A percentile compares a stretch with the other conserved stretches of the same genome.
phyloP scores from a whole-genome alignment of 2,329 filamentous ascomycete genomes.

The Trichoderma sp. region DNA sequence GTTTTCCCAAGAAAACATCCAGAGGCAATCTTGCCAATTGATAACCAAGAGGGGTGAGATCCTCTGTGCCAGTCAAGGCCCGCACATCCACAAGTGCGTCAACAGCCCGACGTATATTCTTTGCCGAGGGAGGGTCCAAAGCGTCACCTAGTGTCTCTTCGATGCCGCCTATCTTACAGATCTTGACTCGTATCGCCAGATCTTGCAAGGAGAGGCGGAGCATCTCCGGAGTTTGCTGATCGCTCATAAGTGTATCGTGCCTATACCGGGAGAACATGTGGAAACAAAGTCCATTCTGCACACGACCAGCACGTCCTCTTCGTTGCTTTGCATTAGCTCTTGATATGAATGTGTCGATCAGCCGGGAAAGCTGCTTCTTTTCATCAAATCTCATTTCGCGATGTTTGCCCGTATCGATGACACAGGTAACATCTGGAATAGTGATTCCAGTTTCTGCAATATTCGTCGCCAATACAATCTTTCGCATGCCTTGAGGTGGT shows the following conservation, averaged over 20 bases:
- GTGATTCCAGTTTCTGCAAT: constrained; percentile 99
- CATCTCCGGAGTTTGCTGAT: constrained; percentile 96
- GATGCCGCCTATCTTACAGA: constrained; percentile 91
- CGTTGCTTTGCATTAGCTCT: constrained; percentile 94
- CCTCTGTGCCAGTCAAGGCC: constrained; percentile 76
- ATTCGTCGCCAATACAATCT: constrained; percentile 95
- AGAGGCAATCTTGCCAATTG: constrained; percentile 87
- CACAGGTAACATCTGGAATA: constrained; percentile 95
- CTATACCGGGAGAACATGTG: constrained; percentile 90
- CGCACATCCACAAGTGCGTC: constrained; percentile 92
- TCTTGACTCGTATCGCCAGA: constrained; percentile 92
- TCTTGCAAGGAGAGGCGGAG: constrained; percentile 91
- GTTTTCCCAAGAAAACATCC: constrained; percentile 91
- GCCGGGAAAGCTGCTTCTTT: constrained; percentile 79
- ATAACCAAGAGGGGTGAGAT: constrained; percentile 79
- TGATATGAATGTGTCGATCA: constrained; percentile 94
- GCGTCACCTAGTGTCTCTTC: constrained; percentile 86
- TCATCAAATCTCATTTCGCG: constrained; percentile 98
- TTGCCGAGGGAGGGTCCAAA: constrained; percentile 82
- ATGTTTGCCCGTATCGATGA: constrained; percentile 95
- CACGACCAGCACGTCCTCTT: constrained; percentile 88
- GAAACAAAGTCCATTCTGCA: constrained; percentile 92
- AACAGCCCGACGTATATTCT: constrained; percentile 89
- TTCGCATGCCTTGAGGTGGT: constrained; percentile 77
- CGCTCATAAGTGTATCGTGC: constrained; percentile 80